phyloP scores from a whole-genome alignment of 2,329 filamentous ascomycete species.

The Paramyrothecium sp. region DNA sequence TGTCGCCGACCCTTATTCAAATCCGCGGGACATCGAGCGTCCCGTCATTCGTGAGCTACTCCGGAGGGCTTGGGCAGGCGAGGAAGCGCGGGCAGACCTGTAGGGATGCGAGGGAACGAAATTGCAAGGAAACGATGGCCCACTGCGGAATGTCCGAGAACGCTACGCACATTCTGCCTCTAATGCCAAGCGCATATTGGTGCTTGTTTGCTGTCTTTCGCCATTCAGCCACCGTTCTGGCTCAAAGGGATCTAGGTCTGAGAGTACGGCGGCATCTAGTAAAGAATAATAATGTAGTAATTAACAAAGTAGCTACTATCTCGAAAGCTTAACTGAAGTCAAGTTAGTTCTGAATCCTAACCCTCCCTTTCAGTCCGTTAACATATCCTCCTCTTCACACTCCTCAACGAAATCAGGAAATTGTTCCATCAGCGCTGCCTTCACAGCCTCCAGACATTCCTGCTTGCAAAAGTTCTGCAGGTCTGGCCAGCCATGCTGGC shows the following conservation, averaged over 20 bases:
- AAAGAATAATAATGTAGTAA: too few species aligned
- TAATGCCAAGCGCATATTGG: too few species aligned
- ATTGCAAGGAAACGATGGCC: too few species aligned
- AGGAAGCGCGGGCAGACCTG: slow-evolving; percentile 40
- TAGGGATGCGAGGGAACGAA: slow-evolving; percentile 9
- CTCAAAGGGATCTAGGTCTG: too few species aligned
- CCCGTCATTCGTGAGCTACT: slow-evolving; percentile 53
- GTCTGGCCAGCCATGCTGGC: slow-evolving; percentile 19
- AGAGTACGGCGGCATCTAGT: too few species aligned
- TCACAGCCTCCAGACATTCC: slow-evolving; percentile 18
- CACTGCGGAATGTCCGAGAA: too few species aligned
- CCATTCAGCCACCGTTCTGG: too few species aligned
- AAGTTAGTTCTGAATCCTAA: too few species aligned
- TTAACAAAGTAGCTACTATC: too few species aligned
- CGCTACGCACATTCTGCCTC: too few species aligned
- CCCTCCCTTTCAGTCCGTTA: background rate
- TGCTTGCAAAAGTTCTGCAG: slow-evolving; percentile 16
- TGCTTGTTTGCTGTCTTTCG: too few species aligned
- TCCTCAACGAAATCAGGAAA: background rate
- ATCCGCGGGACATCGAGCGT: slow-evolving; percentile 53
- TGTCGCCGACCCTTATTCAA: slow-evolving; percentile 57
- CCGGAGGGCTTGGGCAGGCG: slow-evolving; percentile 59
- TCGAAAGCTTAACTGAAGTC: too few species aligned
- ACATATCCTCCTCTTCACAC: background rate
- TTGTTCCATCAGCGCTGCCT: background rate